A percentile compares a stretch with the other conserved stretches of the same genome.
phyloP scores from a whole-genome alignment of 75 land plant genomes.

The Cupressus sempervirens region DNA sequence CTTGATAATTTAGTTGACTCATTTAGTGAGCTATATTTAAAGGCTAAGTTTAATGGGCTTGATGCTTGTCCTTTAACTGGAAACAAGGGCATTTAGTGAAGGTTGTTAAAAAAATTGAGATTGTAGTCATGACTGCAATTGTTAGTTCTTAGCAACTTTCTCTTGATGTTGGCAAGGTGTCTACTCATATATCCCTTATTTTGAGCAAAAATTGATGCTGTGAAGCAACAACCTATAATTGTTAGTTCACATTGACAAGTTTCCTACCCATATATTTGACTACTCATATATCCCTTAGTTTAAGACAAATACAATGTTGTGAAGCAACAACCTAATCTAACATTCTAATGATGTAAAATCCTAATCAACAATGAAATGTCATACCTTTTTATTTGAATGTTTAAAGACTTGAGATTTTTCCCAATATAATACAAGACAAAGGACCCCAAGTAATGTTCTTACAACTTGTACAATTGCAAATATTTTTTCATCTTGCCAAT shows the following conservation, averaged over 20 bases:
- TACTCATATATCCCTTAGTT: too few relatives aligned
- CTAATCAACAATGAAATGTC: not conserved
- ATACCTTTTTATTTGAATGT: not conserved
- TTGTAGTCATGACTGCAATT: not conserved
- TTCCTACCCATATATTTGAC: too few relatives aligned
- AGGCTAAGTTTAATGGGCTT: slow-evolving; percentile 62
- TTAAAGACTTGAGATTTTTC: too few relatives aligned
- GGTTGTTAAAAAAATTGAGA: not conserved
- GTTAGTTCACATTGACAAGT: too few relatives aligned
- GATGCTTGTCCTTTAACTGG: not conserved
- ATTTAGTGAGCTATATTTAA: slow-evolving; percentile 56
- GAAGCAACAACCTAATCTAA: not conserved
- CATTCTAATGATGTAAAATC: not conserved
- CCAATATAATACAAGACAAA: not conserved
- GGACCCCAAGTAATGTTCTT: not conserved
- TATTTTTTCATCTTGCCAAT: not conserved
- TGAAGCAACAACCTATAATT: too few relatives aligned
- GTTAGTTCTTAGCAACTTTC: not conserved
- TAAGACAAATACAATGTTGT: not conserved
- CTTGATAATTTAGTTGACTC: slow-evolving; percentile 67
- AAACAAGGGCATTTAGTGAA: not conserved
- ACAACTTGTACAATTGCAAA: not conserved
- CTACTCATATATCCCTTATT: not conserved
- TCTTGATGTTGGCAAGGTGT: not conserved
- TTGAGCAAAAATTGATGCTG: too few relatives aligned